Percentiles rank a stretch among this genome's conserved stretches.
phyloP scores from a whole-genome alignment of 179 eudicot genomes.

The Spinacia oleracea region DNA sequence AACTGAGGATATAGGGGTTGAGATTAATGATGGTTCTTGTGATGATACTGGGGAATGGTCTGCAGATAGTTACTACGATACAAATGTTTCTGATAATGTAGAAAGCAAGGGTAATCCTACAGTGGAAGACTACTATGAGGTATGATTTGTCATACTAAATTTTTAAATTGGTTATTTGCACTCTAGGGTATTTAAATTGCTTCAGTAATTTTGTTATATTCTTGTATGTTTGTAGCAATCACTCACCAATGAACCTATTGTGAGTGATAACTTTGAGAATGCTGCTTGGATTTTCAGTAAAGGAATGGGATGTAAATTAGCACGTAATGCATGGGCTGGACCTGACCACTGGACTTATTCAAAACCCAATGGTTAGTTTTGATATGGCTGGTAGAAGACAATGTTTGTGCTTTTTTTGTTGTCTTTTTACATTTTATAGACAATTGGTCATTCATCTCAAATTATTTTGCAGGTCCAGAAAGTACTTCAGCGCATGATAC shows the following conservation, averaged over 20 bases:
- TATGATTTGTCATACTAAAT: constrained; percentile 28
- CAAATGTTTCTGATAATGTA: constrained; percentile 45
- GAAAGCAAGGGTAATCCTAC: constrained; percentile 34
- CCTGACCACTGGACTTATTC: constrained; percentile 93
- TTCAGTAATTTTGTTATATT: neutral
- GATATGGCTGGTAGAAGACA: neutral
- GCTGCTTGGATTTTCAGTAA: constrained; percentile 57
- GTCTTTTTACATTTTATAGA: neutral
- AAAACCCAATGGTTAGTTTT: constrained; percentile 56
- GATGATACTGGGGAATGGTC: constrained; percentile 51
- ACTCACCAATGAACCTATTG: constrained; percentile 42
- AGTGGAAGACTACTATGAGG: constrained; percentile 43
- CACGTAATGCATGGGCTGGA: constrained; percentile 94
- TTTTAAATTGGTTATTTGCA: neutral
- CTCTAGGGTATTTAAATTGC: neutral
- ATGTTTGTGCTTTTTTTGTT: neutral
- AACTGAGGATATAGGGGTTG: constrained; percentile 29
- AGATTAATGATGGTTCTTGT: constrained; percentile 38
- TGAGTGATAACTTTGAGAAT: constrained; percentile 50
- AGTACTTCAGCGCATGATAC: constrained; percentile 36
- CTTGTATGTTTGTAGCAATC: constrained; percentile 41
- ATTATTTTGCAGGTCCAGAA: constrained; percentile 37
- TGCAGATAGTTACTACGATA: constrained; percentile 46
- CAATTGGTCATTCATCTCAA: neutral
- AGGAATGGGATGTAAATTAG: constrained; percentile 54